Conservation (phyloP, 129 eudicot genomes). For the Escallonia herrerae region DNA sequence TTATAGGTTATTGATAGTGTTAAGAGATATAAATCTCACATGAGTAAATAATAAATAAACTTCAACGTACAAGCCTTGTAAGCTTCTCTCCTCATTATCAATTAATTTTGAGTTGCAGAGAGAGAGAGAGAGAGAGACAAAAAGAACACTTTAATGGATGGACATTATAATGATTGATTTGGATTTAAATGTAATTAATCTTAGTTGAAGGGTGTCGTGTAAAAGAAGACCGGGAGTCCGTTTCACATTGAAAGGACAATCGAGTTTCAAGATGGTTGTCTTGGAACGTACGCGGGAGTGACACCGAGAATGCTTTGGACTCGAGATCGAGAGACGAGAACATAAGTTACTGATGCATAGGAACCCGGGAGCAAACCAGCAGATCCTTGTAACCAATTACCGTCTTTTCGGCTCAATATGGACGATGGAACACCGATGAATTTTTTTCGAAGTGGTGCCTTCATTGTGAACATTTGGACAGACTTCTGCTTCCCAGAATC, state of each 20-base stretch:
- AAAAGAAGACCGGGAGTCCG: constrained; percentile 48
- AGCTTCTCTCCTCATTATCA: no score
- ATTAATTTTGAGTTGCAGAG: no score
- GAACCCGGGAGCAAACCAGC: constrained; percentile 64
- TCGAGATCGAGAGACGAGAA: constrained; percentile 25
- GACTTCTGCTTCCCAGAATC: constrained; percentile 37
- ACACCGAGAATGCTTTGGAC: constrained; percentile 34
- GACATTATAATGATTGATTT: no score
- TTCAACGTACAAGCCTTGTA: no score
- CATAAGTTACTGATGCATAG: constrained; percentile 39
- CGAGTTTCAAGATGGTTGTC: constrained; percentile 54
- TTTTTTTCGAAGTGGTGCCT: constrained; percentile 40
- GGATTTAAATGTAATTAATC: neutral
- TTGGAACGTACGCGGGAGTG: constrained; percentile 49
- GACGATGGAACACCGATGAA: constrained; percentile 26
- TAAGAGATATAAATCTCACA: no score
- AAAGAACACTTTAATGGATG: no score
- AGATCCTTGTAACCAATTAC: constrained; percentile 38
- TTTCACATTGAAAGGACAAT: constrained; percentile 48
- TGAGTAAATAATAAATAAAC: no score
- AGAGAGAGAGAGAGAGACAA: no score
- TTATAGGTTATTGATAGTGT: no score
- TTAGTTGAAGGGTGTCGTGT: constrained; percentile 35
- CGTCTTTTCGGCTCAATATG: constrained; percentile 36
- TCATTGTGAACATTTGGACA: constrained; percentile 47